phyloP scores from a whole-genome alignment of 441 rosid genomes.

The Populus hybrid region DNA sequence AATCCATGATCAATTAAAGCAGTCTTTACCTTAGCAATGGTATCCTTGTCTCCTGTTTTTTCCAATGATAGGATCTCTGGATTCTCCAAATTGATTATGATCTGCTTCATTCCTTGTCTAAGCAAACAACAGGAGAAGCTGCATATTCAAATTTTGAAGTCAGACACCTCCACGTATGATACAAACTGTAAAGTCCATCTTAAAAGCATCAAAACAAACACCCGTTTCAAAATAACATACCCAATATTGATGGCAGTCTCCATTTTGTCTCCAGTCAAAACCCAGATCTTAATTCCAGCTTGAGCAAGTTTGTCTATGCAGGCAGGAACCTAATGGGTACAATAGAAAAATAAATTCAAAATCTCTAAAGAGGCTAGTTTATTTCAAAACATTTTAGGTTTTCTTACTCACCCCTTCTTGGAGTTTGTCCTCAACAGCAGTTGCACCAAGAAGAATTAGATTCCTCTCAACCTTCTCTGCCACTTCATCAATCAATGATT shows the following conservation, averaged over 20 bases:
- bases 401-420: constrained; percentile 69
- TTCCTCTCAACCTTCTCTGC: constrained; percentile 66
- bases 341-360: constrained; percentile 1
- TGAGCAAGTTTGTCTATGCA: constrained; percentile 86
- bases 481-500: constrained; percentile 57
- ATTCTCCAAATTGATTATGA: constrained; percentile 62
- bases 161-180: constrained; percentile 5
- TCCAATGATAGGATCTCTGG: constrained; percentile 54
- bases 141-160: constrained; percentile 32
- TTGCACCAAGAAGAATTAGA: constrained; percentile 78
- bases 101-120: constrained; percentile 82
- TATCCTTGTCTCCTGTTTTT: constrained; percentile 54
- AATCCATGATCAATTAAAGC: not conserved
- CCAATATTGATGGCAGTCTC: constrained; percentile 92
- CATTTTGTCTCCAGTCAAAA: constrained; percentile 88
- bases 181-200: constrained; percentile 5
- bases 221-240: constrained; percentile 27
- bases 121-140: constrained; percentile 89
- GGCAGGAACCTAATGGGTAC: constrained; percentile 59
- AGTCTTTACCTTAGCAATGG: constrained; percentile 43
- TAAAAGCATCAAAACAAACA: constrained; percentile 19
- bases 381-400: not conserved
- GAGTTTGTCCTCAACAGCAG: constrained; percentile 32
- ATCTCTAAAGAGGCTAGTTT: not conserved
- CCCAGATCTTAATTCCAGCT: constrained; percentile 90